Base-by-base conservation (phyloP, 1,284 basidiomycete species). In the Exobasidium rhododendri region DNA sequence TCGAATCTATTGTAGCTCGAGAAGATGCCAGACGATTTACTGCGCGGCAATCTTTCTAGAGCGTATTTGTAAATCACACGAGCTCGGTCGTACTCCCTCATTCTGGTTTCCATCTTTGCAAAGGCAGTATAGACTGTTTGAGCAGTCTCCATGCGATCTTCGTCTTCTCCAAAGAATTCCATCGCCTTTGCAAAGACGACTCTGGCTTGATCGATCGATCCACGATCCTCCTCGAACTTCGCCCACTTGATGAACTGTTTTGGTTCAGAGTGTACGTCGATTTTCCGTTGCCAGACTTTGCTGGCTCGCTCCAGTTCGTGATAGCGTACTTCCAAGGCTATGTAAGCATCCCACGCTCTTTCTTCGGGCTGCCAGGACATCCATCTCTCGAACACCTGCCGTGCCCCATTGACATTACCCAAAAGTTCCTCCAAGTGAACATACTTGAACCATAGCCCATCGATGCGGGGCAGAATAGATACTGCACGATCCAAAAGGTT, bases 281-380 rank as follows among this genome's bases (percentile, higher is more conserved):
- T 88, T 88, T 93, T 94, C 14, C 96, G 85, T 80, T 97, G 94
- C 81, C 96, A 97, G 51, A 98, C 89, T 24, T 87, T 84, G 69
- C 92, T 94, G 1, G 93, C 94, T 11, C 93, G 85, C 72, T 97
- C 94, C 43, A 88, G 81, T 81, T 99, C 96, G 67, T 88, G 84
- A 80, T 98, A 98, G 52, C 94, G 85, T 76, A 90, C 87, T 82
- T 99, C 96, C 80, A 98, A 70, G 83, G 83, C 97, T 94, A 98
- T 92, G 81, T 96, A 98, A 11, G 92, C 91, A 77, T 92, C 90
- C 96, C 94, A 98, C 4, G 94, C 93, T 83, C 97, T 97, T 85
- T 98, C 96, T 75, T 97, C 92, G 0, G 96, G 96, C 80, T 98
- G 93, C 96, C 96, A 98, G 68, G 89, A 86, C 92, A 98, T 96